A percentile compares a stretch with the other conserved stretches of the same genome.
Conservation (phyloP, 495 filamentous ascomycete genomes). For the Hypoxylon lienhwacheense region DNA sequence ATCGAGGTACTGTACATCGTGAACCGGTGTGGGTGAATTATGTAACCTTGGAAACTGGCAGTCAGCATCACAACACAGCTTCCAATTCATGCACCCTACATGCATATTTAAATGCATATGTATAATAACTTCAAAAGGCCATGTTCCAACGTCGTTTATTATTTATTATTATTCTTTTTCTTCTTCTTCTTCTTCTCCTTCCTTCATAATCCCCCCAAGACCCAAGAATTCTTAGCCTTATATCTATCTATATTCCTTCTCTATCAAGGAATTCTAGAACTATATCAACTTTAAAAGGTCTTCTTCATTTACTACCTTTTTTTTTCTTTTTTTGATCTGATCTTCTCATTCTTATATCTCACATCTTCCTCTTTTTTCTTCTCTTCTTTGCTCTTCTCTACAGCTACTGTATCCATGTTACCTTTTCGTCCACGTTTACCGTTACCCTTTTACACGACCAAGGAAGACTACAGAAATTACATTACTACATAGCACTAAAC, state of each 20-base stretch:
- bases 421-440: neutral
- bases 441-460: neutral
- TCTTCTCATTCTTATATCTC: too few relatives aligned
- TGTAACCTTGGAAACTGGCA: too few relatives aligned
- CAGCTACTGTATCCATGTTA: neutral
- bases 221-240: neutral
- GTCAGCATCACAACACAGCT: conserved; percentile 4
- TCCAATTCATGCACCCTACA: conserved; percentile 21
- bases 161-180: neutral
- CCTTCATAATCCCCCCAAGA: too few relatives aligned
- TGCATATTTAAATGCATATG: conserved; percentile 35
- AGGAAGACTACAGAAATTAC: neutral
- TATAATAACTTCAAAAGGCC: conserved; percentile 22
- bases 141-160: conserved; percentile 28
- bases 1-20: neutral
- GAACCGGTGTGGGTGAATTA: conserved; percentile 2
- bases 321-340: neutral
- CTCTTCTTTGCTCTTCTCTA: neutral
- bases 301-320: conserved; percentile 4
- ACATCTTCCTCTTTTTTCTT: neutral
- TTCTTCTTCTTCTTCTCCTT: neutral
- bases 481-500: neutral
- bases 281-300: conserved; percentile 23
- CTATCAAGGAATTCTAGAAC: neutral
- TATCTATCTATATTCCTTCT: neutral